Conservation (phyloP, 2,329 filamentous ascomycete species). For the Westerdykella ornata region DNA sequence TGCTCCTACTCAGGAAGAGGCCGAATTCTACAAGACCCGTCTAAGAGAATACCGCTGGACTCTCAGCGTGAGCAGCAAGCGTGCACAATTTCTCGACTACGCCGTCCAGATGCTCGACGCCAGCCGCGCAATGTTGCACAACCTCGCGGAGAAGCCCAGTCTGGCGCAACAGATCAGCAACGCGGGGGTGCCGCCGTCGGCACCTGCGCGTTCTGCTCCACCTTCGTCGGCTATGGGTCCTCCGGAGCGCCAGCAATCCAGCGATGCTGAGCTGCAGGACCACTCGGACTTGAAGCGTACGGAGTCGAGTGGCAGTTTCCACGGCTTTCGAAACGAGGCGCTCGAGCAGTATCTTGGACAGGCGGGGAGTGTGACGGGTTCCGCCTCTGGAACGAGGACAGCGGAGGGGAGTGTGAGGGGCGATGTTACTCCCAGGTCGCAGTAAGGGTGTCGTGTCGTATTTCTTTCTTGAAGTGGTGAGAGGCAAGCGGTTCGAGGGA, state of each 20-base stretch:
- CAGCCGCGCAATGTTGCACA: conserved; percentile 39
- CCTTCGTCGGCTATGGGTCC: conserved; percentile 15
- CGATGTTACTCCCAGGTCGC: background rate
- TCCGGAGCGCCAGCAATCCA: conserved; percentile 5
- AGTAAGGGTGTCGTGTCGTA: no score
- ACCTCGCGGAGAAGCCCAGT: conserved; percentile 41
- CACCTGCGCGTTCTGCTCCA: conserved; percentile 5
- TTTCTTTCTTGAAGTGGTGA: no score
- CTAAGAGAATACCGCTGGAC: conserved; percentile 93
- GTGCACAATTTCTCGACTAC: conserved; percentile 47
- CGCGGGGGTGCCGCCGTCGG: conserved; percentile 33
- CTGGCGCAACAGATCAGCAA: conserved; percentile 35
- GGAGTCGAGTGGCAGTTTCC: conserved; percentile 25
- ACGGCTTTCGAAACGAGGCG: conserved; percentile 24
- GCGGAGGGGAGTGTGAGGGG: conserved; percentile 3
- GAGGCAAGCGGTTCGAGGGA: no score
- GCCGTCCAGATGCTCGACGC: conserved; percentile 44
- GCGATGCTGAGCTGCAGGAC: conserved; percentile 26
- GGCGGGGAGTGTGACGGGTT: conserved; percentile 9
- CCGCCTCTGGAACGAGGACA: background rate
- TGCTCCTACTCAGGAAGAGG: conserved; percentile 78
- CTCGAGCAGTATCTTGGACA: conserved; percentile 17
- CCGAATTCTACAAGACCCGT: conserved; percentile 81
- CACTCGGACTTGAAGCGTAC: conserved; percentile 16
- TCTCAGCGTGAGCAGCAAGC: conserved; percentile 74